phyloP scores from a whole-genome alignment of 2,329 filamentous ascomycete genomes.

The Atkinsonella hypoxylon region DNA sequence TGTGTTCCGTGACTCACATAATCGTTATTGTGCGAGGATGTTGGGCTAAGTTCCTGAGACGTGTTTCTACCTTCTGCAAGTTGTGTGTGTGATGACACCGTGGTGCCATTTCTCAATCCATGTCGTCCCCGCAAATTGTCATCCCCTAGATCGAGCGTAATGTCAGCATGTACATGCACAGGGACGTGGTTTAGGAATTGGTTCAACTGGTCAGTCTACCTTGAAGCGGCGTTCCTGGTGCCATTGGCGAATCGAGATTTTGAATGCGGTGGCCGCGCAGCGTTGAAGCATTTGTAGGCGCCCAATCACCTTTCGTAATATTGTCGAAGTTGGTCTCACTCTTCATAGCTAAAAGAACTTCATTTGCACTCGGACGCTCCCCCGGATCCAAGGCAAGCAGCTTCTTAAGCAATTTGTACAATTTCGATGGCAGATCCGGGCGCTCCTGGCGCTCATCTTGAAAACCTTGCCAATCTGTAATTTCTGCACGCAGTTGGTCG shows the following conservation, averaged over 20 bases:
- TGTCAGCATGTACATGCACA: constrained; percentile 8
- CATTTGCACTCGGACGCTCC: constrained; percentile 70
- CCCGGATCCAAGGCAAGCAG: constrained; percentile 67
- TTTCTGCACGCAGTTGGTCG: constrained; percentile 73
- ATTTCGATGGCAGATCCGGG: constrained; percentile 70
- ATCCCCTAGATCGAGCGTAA: constrained; percentile 17
- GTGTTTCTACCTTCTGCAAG: constrained; percentile 13
- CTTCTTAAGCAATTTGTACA: constrained; percentile 75
- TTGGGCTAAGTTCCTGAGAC: constrained; percentile 10
- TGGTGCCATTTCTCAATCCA: not conserved
- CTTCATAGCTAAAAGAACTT: constrained; percentile 70
- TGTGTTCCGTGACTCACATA: too few relatives aligned
- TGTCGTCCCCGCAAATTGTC: constrained; percentile 13
- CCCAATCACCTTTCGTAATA: constrained; percentile 22
- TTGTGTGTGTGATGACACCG: not conserved
- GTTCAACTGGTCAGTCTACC: constrained; percentile 20
- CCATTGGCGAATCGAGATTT: constrained; percentile 41
- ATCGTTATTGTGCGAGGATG: constrained; percentile 4
- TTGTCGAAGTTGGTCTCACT: constrained; percentile 44
- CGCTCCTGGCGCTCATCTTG: constrained; percentile 62
- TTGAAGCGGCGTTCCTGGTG: constrained; percentile 35
- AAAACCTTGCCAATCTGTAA: constrained; percentile 78
- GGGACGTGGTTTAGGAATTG: too few relatives aligned
- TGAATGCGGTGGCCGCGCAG: constrained; percentile 37
- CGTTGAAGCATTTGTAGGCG: constrained; percentile 24